phyloP scores from a whole-genome alignment of 192 early-diverging fungal genomes.

The Podochytrium sp. region DNA sequence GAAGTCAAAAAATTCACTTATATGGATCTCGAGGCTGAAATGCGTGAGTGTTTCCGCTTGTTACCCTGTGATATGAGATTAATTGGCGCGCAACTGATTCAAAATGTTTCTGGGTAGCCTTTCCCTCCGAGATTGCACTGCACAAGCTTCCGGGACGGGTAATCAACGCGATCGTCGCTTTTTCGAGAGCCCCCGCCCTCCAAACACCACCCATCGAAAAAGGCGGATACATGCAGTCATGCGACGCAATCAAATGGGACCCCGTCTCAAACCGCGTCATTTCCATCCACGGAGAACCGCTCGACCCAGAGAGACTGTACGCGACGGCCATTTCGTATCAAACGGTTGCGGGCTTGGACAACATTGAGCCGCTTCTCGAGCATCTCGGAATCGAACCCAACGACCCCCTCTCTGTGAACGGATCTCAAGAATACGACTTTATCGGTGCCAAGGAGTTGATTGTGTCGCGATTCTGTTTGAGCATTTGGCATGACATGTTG shows the following conservation, averaged over 20 bases:
- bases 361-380: slow-evolving; percentile 11
- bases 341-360: slow-evolving; percentile 6
- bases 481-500: slow-evolving; percentile 13
- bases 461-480: slow-evolving; percentile 11
- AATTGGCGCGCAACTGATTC: too few species aligned
- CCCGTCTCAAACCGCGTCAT: background rate
- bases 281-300: background rate
- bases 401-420: background rate
- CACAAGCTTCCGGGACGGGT: slow-evolving; percentile 1
- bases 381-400: background rate
- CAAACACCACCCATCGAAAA: slow-evolving; percentile 19
- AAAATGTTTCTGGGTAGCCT: too few species aligned
- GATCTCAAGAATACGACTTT: background rate
- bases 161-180: background rate
- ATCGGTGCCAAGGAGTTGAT: slow-evolving; percentile 21
- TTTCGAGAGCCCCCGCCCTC: background rate
- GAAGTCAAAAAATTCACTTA: slow-evolving; percentile 5
- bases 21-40: slow-evolving; percentile 1
- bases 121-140: background rate
- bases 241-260: slow-evolving; percentile 19
- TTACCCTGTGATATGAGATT: too few species aligned
- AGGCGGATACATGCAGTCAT: slow-evolving; percentile 12
- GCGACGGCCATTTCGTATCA: background rate
- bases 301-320: slow-evolving; percentile 4
- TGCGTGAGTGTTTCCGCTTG: too few species aligned